These are phyloP conservation scores for Ascochyta clinopodiicola DNA, from an alignment of 2,329 filamentous ascomycete genomes.

Conservation along the genomic window DNA sequence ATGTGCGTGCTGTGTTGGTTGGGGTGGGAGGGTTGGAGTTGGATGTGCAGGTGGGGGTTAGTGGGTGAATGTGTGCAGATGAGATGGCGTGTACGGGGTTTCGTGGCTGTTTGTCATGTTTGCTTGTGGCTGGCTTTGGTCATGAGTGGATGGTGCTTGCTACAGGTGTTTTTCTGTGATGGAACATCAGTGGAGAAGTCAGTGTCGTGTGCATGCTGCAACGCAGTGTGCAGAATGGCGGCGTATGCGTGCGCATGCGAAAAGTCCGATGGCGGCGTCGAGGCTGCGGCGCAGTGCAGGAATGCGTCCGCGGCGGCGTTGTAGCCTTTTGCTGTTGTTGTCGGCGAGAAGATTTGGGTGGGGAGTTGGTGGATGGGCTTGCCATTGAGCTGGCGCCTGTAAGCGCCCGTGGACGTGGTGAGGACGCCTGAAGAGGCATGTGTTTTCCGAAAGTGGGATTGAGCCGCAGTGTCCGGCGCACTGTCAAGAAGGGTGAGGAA, in stretches of 20 bases:
- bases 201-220: background rate
- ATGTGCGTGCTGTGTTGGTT: background rate
- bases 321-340: conserved; percentile 1
- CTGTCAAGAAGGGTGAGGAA: background rate
- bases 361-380: conserved; percentile 1
- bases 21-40: background rate
- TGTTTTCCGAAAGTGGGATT: background rate
- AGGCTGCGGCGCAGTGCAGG: conserved; percentile 9
- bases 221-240: background rate
- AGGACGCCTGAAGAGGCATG: conserved; percentile 1
- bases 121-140: too few relatives aligned
- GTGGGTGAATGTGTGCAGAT: background rate
- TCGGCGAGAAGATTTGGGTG: conserved; percentile 15
- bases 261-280: background rate
- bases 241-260: background rate
- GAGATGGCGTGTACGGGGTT: background rate
- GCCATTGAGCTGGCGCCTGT: conserved; percentile 10
- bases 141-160: too few relatives aligned
- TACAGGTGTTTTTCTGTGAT: too few relatives aligned
- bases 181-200: background rate
- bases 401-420: conserved; percentile 5
- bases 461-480: conserved; percentile 6
- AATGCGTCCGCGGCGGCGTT: conserved; percentile 1
- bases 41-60: background rate
- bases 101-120: too few relatives aligned